phyloP scores from a whole-genome alignment of 2,329 filamentous ascomycete genomes.

The Aspergillus vadensis region DNA sequence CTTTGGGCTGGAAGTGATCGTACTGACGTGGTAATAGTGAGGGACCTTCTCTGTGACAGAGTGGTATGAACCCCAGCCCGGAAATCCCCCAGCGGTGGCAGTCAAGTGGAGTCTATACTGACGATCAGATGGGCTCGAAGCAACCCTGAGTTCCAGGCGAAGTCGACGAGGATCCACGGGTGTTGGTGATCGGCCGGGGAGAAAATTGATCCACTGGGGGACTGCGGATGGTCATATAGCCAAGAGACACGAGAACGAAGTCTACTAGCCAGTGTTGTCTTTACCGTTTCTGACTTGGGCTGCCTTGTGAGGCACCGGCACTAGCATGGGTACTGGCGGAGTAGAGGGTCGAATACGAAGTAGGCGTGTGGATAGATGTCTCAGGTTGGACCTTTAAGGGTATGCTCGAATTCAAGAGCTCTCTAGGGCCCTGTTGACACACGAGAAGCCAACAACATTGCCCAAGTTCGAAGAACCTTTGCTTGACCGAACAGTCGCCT shows the following conservation, averaged over 20 bases:
- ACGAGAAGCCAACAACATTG: too few species aligned
- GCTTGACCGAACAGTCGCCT: too few species aligned
- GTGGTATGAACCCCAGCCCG: not conserved
- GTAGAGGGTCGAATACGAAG: not conserved
- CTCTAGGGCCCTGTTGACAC: too few species aligned
- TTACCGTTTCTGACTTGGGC: not conserved
- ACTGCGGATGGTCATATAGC: not conserved
- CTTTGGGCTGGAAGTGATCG: not conserved
- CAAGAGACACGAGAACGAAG: not conserved
- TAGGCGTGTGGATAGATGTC: not conserved
- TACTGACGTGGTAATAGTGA: not conserved
- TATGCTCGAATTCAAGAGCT: too few species aligned
- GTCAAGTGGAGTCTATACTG: not conserved
- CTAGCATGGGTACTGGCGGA: not conserved
- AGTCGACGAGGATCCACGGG: not conserved
- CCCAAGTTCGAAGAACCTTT: too few species aligned
- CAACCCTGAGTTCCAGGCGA: not conserved
- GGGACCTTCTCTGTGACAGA: not conserved
- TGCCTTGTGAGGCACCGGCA: not conserved
- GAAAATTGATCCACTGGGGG: not conserved
- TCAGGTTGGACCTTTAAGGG: too few species aligned
- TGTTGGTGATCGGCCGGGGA: not conserved
- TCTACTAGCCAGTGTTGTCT: not conserved
- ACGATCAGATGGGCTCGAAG: not conserved
- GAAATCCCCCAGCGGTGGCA: not conserved